Evolutionary conservation across 1,284 basidiomycete species (phyloP).

Genomic region (Puccinia polysora): DNA sequence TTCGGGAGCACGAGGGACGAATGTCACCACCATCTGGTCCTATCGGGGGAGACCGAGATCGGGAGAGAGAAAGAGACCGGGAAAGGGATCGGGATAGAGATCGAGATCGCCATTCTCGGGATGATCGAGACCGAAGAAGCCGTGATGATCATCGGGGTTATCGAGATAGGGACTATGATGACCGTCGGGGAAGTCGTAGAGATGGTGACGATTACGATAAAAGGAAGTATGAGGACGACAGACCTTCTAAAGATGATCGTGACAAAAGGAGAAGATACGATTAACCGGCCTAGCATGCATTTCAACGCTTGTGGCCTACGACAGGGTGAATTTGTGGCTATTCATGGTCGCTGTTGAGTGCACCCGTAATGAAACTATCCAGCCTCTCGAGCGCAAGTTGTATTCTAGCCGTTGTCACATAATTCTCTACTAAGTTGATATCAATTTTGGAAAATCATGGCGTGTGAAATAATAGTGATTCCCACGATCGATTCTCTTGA

Average conservation of each 20-base stretch:
- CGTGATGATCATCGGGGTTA: slow-evolving; percentile 20
- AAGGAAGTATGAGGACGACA: slow-evolving; percentile 22
- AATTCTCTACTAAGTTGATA: no score
- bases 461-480: no score
- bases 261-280: slow-evolving; percentile 40
- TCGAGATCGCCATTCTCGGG: slow-evolving; percentile 14
- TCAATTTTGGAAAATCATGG: no score
- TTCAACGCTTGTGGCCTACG: not conserved
- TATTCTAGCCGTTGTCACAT: no score
- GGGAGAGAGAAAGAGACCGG: slow-evolving; percentile 20
- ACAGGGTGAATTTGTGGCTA: no score
- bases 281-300: slow-evolving; percentile 6
- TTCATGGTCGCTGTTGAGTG: no score
- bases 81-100: slow-evolving; percentile 25
- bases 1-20: slow-evolving; percentile 3
- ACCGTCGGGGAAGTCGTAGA: slow-evolving; percentile 13
- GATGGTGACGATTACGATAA: slow-evolving; percentile 36
- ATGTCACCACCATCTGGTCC: not conserved
- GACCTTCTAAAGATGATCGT: slow-evolving; percentile 25
- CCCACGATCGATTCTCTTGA: no score
- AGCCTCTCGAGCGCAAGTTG: no score
- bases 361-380: no score
- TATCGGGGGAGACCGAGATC: slow-evolving; percentile 22
- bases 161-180: slow-evolving; percentile 34
- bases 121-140: slow-evolving; percentile 30